A percentile compares a stretch with the other conserved stretches of the same genome.
Evolutionary conservation across 371 early-diverging fungal species (phyloP).

Genomic region (Nematocida major): DNA sequence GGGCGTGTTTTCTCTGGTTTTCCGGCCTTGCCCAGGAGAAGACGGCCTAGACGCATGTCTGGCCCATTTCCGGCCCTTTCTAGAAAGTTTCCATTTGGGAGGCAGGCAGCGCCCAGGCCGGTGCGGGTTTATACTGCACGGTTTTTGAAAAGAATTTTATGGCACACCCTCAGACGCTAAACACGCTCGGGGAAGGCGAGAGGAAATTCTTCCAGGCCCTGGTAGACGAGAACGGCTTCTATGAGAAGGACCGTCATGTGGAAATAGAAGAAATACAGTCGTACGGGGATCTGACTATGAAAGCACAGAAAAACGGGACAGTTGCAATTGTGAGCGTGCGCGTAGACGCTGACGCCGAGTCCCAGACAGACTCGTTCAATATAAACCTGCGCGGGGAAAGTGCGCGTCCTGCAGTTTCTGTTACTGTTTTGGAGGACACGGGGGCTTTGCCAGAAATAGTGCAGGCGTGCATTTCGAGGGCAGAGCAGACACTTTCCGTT

Average conservation of each 20-base stretch:
- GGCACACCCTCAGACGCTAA: background rate
- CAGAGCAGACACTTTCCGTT: background rate
- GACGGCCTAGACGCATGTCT: too few species aligned
- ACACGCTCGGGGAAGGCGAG: conserved; percentile 15
- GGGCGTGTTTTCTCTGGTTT: too few species aligned
- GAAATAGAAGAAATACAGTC: background rate
- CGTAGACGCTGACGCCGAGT: background rate
- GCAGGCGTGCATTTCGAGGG: background rate
- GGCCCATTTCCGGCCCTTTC: too few species aligned
- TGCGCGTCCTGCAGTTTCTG: background rate
- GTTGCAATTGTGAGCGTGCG: conserved; percentile 18
- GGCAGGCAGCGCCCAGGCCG: too few species aligned
- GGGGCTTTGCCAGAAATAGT: conserved; percentile 25
- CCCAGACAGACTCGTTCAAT: background rate
- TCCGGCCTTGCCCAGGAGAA: too few species aligned
- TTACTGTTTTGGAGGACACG: conserved; percentile 1
- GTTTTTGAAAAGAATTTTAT: background rate
- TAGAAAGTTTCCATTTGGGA: too few species aligned
- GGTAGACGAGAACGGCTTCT: conserved; percentile 42
- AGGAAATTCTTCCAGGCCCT: conserved; percentile 14
- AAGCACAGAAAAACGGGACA: conserved; percentile 30
- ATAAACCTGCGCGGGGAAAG: background rate
- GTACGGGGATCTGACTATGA: conserved; percentile 10
- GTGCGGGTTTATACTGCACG: too few species aligned
- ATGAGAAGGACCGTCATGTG: conserved; percentile 1